Evolutionary conservation across 2,329 filamentous ascomycete genomes (phyloP), one percentile per base, ranked within the genome.

Genomic region (Chrysosporium keratinophilum): DNA sequence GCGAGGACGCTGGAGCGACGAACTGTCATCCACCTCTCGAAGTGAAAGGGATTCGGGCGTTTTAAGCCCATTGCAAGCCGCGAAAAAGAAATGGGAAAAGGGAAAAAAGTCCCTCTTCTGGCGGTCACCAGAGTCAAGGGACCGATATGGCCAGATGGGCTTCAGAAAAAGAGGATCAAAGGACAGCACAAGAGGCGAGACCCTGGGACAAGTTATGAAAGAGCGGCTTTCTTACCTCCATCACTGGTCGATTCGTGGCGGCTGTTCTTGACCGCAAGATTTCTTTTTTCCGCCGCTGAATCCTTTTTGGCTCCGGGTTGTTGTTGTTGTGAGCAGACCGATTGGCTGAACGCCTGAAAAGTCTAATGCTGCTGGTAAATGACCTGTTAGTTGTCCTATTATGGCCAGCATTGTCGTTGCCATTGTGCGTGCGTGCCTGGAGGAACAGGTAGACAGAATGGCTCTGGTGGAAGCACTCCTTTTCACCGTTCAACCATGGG

Each of bases 181-280:
- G 19, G 20, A 34, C 33, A 49, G 47, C 14, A 43, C 15, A 15
- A 34, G 31, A 53, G 28, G 52, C 23, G 40, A 52, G 31, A 17
- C 14, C 23, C 19, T 43, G 42, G 34, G 35, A 54, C 28, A 48
- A 39, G 15, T 40, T 28, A 57, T 20, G 40, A 45, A 56, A 55
- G 44, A 56, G 53, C 54, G 46, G 54, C 52, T 46, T 56, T 50
- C 57, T 58, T 58, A 59, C 58, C 56, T 59, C 58, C 58, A 59
- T 59, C 17, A 35, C 49, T 50, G 35, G 49, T 43, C 43, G 35
- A 37, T 55, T 49, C 50, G 37, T 19, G 41, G 31, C 48, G 35
- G 47, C 49, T 28, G 34, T 33, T 17, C 42, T 52, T 56, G 52
- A 59, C 56, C 53, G 54, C 57, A 59, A 57, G 53, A 55, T 56